Evolutionary conservation across 2,329 filamentous ascomycete species (phyloP), one percentile per base, ranked within the genome.

Genomic region (Chrysoporthe deuterocubensis): DNA sequence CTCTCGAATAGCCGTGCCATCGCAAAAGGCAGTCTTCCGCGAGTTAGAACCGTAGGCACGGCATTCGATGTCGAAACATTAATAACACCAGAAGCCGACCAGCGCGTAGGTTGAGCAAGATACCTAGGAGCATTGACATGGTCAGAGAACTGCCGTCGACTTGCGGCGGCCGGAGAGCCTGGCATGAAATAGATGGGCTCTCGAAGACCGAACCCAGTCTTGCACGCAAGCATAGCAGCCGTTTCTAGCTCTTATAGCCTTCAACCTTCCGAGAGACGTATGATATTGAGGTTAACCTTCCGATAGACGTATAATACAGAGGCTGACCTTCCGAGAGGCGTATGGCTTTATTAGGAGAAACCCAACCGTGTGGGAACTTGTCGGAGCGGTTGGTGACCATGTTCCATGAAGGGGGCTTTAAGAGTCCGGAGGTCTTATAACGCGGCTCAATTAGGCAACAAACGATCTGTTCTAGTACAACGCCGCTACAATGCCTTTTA

Each of bases 1-100:
- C 43, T 42, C n/a, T 34, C 44, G 18, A 59, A 62, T 7, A 66
- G 32, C 13, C 58, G 64, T 42, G 58, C 67, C 18, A 66, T 14
- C 16, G 60, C 63, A 3, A 59, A 61, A 6, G 67, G 63, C 11
- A 68, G 13, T 40, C 34, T 65, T 11, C 40, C 64, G 11, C 42
- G 40, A 26, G 34, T 57, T 9, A 52, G 43, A 21, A 58, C 46
- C 11, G 46, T 46, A 3, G 61, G 32, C 9, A 54, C 61, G 7
- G n/a, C 61, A 26, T n/a, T 52, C 54, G 54, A 57, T 26, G 16
- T 21, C 54, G 32, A 8, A 5, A 3, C 34, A 40, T 57, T 21
- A 18, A 16, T 26, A 57, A 14, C 18, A 13, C 11, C 2, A 56
- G 32, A 34, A 37, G 54, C 3, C 6, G 34, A 57, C 54, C 54